Percentiles rank a stretch among this genome's conserved stretches.
Evolutionary conservation across 257 asterid species (phyloP).

Genomic region (Rauvolfia tetraphylla): DNA sequence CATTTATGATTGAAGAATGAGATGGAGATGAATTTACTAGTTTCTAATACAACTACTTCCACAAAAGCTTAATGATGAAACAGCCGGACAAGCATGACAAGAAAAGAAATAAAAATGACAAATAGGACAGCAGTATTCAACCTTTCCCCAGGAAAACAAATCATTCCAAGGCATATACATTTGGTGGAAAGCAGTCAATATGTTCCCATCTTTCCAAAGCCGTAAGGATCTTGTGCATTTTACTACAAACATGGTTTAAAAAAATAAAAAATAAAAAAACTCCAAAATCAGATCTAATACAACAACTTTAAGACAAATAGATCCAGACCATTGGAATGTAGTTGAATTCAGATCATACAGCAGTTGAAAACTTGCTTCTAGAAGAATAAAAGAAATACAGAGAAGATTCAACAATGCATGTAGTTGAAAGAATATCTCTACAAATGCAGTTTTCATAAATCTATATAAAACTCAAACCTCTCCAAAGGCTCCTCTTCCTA

Average conservation of each 20-base stretch:
- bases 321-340: not conserved
- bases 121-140: not conserved
- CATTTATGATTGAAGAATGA: not conserved
- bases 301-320: not conserved
- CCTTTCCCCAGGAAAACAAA: not conserved
- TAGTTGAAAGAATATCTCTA: not conserved
- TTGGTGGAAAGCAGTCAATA: not conserved
- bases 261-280: not conserved
- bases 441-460: conserved; percentile 3
- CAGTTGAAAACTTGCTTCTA: not conserved
- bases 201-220: not conserved
- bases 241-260: not conserved
- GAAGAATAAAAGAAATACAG: not conserved
- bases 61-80: not conserved
- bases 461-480: conserved; percentile 50
- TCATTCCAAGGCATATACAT: not conserved
- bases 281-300: not conserved
- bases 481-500: conserved; percentile 91
- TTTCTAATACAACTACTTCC: not conserved
- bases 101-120: not conserved
- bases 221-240: not conserved
- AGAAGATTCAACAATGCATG: not conserved
- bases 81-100: not conserved
- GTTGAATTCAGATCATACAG: not conserved
- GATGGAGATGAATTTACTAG: not conserved